Evolutionary conservation across 1,284 basidiomycete species (phyloP).

Genomic region (Cerioporus squamosus): DNA sequence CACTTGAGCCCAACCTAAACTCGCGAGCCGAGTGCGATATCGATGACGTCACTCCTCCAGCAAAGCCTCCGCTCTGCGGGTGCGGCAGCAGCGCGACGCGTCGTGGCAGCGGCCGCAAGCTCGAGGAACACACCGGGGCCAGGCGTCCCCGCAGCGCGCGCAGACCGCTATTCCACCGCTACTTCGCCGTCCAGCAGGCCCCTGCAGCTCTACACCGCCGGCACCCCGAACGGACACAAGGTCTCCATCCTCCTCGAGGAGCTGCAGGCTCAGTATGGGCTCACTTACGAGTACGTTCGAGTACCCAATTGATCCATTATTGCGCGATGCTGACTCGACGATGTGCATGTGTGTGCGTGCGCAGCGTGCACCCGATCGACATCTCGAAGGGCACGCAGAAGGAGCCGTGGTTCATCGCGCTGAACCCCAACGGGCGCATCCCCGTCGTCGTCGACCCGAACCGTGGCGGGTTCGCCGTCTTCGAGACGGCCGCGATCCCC

Average conservation of each 20-base stretch:
- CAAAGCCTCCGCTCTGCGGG: not conserved
- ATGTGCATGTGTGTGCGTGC: too few species aligned
- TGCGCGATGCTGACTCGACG: too few species aligned
- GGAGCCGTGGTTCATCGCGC: constrained; percentile 52
- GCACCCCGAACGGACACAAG: constrained; percentile 73
- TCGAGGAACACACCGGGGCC: not conserved
- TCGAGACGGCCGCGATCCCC: constrained; percentile 58
- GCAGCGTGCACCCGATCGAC: constrained; percentile 42
- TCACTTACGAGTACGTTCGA: constrained; percentile 34
- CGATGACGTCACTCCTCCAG: constrained; percentile 1
- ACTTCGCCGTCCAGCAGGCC: constrained; percentile 40
- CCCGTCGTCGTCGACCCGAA: constrained; percentile 50
- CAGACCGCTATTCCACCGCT: constrained; percentile 13
- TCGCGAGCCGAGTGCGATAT: too few species aligned
- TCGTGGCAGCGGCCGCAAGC: not conserved
- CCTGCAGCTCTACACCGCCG: constrained; percentile 64
- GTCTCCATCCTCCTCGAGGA: constrained; percentile 35
- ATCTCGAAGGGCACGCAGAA: constrained; percentile 49
- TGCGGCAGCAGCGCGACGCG: too few species aligned
- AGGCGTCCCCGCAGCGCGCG: not conserved
- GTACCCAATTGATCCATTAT: too few species aligned
- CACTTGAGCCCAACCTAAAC: too few species aligned
- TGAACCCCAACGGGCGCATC: constrained; percentile 66
- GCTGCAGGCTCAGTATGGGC: constrained; percentile 29
- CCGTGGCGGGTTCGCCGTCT: constrained; percentile 46